A percentile compares a stretch with the other conserved stretches of the same genome.
Evolutionary conservation across 768 basidiomycete genomes (phyloP).

Genomic region (Termitomyces bulborhizus): DNA sequence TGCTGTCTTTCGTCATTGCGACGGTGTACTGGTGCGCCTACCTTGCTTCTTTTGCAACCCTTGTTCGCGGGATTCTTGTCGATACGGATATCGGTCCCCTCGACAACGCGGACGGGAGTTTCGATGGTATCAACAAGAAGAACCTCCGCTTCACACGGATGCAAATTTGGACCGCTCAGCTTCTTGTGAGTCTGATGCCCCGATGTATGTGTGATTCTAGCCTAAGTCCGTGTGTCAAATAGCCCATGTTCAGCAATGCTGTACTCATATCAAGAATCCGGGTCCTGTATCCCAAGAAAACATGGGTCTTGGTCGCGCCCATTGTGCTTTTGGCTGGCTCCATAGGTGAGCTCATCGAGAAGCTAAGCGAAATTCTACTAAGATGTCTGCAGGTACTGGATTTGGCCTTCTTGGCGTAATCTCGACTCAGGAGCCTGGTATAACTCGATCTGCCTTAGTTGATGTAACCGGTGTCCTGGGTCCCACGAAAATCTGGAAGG

Average conservation of each 20-base stretch:
- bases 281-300: neutral
- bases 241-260: slow-evolving; percentile 13
- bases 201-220: neutral
- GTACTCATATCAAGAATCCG: slow-evolving; percentile 7
- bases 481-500: slow-evolving; percentile 1
- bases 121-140: slow-evolving; percentile 12
- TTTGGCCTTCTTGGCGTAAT: slow-evolving; percentile 10
- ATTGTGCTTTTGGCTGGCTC: slow-evolving; percentile 7
- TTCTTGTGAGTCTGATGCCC: slow-evolving; percentile 2
- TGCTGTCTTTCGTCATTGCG: slow-evolving; percentile 7
- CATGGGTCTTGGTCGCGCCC: slow-evolving; percentile 1
- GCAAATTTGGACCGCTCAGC: slow-evolving; percentile 11
- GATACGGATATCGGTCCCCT: slow-evolving; percentile 13
- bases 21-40: slow-evolving; percentile 13
- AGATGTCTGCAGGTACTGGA: slow-evolving; percentile 5
- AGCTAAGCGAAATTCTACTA: neutral
- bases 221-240: neutral
- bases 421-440: neutral
- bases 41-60: slow-evolving; percentile 12
- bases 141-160: slow-evolving; percentile 9
- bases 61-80: slow-evolving; percentile 12
- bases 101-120: slow-evolving; percentile 6
- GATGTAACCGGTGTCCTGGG: slow-evolving; percentile 1
- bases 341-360: slow-evolving; percentile 1
- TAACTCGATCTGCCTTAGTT: neutral